Base-by-base conservation (phyloP, 306 rosid genomes). In the Acacia melanoxylon region DNA sequence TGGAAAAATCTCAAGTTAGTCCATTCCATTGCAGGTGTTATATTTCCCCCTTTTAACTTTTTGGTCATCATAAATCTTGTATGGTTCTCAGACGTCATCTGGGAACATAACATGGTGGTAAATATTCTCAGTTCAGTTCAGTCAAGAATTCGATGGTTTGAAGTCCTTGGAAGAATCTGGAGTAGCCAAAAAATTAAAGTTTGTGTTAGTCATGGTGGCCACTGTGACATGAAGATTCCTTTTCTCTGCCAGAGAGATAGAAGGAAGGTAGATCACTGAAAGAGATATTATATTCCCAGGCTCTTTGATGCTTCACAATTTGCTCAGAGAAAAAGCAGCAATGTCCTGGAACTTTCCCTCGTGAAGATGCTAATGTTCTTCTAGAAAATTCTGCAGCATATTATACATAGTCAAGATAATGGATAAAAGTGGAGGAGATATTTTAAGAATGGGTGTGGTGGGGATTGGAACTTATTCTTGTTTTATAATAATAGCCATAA, bases 381-480 rank as follows among this genome's bases (percentile, higher is more conserved):
- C 61, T 56, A 68, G 48, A 83, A 81, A 67, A 74, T 83, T 83
- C 83, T 78, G 73, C 68, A 41, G 31, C 22, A 68, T 82, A 44
- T 67, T 80, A 69, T 62, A 22, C 75, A 65, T 62, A 29, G 42
- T 44, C 14, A 77, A 79, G 83, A 85, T 81, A 70, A 59, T 80
- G 24, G 52, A 65, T 58, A 80, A 29, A 69, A 66, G 80, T 37
- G 25, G 46, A 20, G 46, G 41, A 79, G 84, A 86, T 68, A 83
- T 84, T 79, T 40, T 59, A 63, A 54, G 8, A 37, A 80, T 29
- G 56, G 49, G 74, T 65, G 85, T 69, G 89, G 87, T 84, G 87
- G 80, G 81, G 80, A 77, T 75, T 75, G 27, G 74, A 86, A 61
- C 78, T 42, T 82, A 49, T 75, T 78, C 86, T 71, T 70, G 73